A percentile compares a stretch with the other conserved stretches of the same genome.
phyloP scores from a whole-genome alignment of 2,329 filamentous ascomycete genomes.

The Penicillium sp. region DNA sequence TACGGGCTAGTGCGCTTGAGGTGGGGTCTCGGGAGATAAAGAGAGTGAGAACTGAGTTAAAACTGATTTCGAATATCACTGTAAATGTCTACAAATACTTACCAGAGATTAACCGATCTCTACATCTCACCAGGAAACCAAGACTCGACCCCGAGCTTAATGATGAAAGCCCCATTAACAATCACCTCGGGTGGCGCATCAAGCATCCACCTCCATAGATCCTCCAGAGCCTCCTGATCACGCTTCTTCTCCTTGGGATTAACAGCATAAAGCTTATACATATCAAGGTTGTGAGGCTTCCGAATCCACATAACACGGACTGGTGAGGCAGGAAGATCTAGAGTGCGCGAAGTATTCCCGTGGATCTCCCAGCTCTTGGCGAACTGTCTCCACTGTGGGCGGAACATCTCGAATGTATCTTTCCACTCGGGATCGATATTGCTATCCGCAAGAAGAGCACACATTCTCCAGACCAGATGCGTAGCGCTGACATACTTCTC shows the following conservation, averaged over 20 bases:
- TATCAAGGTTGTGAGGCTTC: neutral
- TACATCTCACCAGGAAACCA: conserved; percentile 1
- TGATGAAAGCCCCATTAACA: neutral
- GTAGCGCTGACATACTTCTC: neutral
- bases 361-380: neutral
- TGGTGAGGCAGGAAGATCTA: neutral
- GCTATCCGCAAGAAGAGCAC: neutral
- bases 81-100: neutral
- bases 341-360: neutral
- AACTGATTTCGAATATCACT: too few relatives aligned
- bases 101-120: neutral
- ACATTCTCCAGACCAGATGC: conserved; percentile 4
- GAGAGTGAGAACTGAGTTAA: too few relatives aligned
- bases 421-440: neutral
- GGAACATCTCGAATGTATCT: neutral
- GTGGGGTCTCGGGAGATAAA: too few relatives aligned
- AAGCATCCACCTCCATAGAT: neutral
- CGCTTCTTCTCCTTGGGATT: neutral
- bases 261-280: neutral
- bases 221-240: neutral
- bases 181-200: neutral
- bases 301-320: neutral
- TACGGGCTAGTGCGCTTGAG: too few relatives aligned
- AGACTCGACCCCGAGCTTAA: neutral
- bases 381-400: neutral